phyloP scores from a whole-genome alignment of 768 basidiomycete genomes.

The Austroboletus festivus region DNA sequence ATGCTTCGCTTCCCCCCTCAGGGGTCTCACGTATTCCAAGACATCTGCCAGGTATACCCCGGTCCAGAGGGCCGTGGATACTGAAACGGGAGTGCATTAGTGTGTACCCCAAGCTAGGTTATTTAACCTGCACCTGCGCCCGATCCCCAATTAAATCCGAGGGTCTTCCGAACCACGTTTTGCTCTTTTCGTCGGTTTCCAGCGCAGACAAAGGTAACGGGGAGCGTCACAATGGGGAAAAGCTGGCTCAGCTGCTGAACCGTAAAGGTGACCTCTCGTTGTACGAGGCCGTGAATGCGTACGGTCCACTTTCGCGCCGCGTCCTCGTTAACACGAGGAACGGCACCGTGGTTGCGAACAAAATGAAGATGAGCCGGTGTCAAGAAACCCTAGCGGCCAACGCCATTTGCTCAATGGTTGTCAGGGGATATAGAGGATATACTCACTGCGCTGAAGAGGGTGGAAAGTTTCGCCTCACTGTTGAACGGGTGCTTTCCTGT shows the following conservation, averaged over 20 bases:
- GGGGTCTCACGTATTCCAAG: constrained; percentile 43
- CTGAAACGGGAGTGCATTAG: constrained; percentile 14
- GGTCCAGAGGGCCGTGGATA: constrained; percentile 56
- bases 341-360: constrained; percentile 64
- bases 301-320: constrained; percentile 43
- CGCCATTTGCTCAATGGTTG: not conserved
- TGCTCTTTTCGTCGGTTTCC: constrained; percentile 67
- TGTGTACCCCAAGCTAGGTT: not conserved
- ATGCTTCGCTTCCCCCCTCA: constrained; percentile 37
- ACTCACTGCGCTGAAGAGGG: constrained; percentile 39
- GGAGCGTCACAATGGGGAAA: constrained; percentile 55
- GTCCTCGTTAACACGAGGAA: constrained; percentile 43
- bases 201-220: constrained; percentile 61
- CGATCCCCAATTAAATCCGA: constrained; percentile 57
- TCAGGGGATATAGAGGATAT: not conserved
- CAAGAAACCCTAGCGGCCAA: constrained; percentile 42
- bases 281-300: constrained; percentile 38
- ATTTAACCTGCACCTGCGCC: constrained; percentile 32
- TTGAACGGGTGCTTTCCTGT: constrained; percentile 67
- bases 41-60: constrained; percentile 58
- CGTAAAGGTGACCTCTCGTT: constrained; percentile 36
- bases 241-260: constrained; percentile 41
- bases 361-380: constrained; percentile 53
- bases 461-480: constrained; percentile 45
- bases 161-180: constrained; percentile 53